Percentiles rank a stretch among this genome's conserved stretches.
phyloP scores from a whole-genome alignment of 805 yeast species.

The Metschnikowia kunwiensis region DNA sequence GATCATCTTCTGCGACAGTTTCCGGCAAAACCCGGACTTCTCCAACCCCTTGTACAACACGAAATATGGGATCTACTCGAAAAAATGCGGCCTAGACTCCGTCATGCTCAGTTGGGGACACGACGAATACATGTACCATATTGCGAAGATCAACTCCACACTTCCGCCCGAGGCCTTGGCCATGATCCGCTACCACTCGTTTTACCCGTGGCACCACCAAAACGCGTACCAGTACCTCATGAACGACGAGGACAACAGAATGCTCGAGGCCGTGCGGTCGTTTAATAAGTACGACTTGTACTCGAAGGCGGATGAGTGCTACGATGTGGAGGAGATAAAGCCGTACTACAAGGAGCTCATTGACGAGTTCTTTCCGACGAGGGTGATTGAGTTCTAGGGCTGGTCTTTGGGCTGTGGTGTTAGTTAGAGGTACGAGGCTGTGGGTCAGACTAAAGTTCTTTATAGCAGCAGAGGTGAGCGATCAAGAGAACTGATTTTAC shows the following conservation, averaged over 20 bases:
- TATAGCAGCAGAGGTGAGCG: too few relatives aligned
- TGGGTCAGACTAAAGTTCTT: too few relatives aligned
- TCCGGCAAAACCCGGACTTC: conserved; percentile 57
- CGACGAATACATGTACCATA: conserved; percentile 73
- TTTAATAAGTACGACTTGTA: conserved; percentile 69
- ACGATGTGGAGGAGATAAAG: conserved; percentile 49
- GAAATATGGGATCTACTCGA: conserved; percentile 63
- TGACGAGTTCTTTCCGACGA: conserved; percentile 63
- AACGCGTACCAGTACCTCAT: conserved; percentile 61
- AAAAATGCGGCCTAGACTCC: conserved; percentile 62
- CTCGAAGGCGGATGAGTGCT: conserved; percentile 52
- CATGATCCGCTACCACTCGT: conserved; percentile 72
- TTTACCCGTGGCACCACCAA: conserved; percentile 76
- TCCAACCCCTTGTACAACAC: conserved; percentile 62
- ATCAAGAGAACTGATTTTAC: too few relatives aligned
- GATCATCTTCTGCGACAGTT: conserved; percentile 59
- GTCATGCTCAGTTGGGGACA: conserved; percentile 80
- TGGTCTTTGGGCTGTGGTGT: not conserved
- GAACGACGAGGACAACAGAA: conserved; percentile 58
- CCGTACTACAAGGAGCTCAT: conserved; percentile 61
- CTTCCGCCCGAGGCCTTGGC: conserved; percentile 67
- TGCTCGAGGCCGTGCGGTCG: conserved; percentile 61
- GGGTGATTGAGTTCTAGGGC: conserved; percentile 49
- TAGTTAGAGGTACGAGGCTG: too few relatives aligned
- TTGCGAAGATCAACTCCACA: conserved; percentile 61